Percentiles rank a stretch among this genome's conserved stretches.
phyloP scores from a whole-genome alignment of 2,329 filamentous ascomycete genomes.

The Neopestalotiopsis sp. region DNA sequence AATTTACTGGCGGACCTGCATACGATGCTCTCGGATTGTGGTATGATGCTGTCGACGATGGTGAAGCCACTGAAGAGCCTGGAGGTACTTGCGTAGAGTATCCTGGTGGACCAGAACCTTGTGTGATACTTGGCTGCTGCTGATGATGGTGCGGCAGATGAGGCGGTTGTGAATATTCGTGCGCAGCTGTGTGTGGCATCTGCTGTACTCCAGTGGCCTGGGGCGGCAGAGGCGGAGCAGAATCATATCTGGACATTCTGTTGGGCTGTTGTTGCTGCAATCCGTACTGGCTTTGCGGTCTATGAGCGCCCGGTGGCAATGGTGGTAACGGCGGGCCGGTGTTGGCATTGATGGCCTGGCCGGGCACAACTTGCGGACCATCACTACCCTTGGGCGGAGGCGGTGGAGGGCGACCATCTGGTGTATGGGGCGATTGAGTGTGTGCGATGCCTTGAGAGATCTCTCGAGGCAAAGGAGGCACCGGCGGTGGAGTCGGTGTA shows the following conservation, averaged over 20 bases:
- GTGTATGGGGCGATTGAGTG: constrained; percentile 38
- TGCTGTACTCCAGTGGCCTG: constrained; percentile 33
- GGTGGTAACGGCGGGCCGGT: constrained; percentile 39
- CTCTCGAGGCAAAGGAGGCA: constrained; percentile 76
- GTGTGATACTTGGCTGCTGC: constrained; percentile 29
- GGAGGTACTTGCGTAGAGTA: constrained; percentile 30
- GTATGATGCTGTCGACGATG: constrained; percentile 22
- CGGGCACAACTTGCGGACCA: constrained; percentile 36
- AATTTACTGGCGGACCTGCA: constrained; percentile 29
- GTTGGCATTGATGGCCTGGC: constrained; percentile 37
- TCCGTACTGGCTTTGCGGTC: constrained; percentile 32
- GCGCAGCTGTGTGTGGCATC: constrained; percentile 26
- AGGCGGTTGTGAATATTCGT: constrained; percentile 27
- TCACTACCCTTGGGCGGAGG: constrained; percentile 60
- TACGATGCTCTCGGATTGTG: constrained; percentile 24
- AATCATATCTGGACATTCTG: constrained; percentile 40
- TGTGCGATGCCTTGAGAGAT: constrained; percentile 50
- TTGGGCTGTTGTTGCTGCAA: constrained; percentile 26
- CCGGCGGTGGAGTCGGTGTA: constrained; percentile 66
- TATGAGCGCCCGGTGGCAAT: constrained; percentile 38
- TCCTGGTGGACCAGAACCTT: constrained; percentile 26
- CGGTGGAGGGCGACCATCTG: constrained; percentile 48
- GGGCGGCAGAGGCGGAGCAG: constrained; percentile 38
- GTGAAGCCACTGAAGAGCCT: constrained; percentile 26
- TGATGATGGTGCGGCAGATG: constrained; percentile 31